These are phyloP conservation scores for Miscanthus lutarioriparius DNA, from an alignment of 176 grass and related monocot species.

Conservation along the genomic window DNA sequence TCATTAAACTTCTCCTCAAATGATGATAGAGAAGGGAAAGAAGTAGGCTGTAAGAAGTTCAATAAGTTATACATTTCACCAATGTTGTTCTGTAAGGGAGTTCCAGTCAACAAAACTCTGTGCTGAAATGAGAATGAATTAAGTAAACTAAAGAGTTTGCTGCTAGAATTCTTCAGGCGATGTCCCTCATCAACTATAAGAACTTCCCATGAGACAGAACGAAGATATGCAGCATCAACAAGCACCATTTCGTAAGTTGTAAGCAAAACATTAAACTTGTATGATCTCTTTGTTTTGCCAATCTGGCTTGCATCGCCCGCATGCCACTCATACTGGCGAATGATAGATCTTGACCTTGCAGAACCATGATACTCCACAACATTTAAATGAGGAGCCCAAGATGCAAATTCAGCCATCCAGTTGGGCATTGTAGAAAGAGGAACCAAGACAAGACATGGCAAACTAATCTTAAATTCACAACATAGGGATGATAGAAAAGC, in stretches of 20 bases:
- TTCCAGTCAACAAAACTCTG: conserved; percentile 95
- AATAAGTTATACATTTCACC: conserved; percentile 98
- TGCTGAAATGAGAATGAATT: conserved; percentile 93
- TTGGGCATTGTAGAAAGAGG: conserved; percentile 99
- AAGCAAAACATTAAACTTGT: conserved; percentile 91
- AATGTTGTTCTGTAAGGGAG: conserved; percentile 96
- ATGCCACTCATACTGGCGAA: conserved; percentile 98
- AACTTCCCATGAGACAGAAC: conserved; percentile 93
- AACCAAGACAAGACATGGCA: conserved; percentile 88
- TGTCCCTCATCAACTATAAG: conserved; percentile 98
- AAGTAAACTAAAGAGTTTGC: conserved; percentile 92
- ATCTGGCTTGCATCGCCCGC: conserved; percentile 54
- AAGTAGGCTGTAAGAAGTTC: conserved; percentile 93
- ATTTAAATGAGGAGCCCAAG: conserved; percentile 96
- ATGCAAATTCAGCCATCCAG: conserved; percentile 94
- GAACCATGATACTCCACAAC: conserved; percentile 98
- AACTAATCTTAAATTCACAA: conserved; percentile 81
- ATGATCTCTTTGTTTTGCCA: conserved; percentile 61
- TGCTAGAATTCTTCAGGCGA: conserved; percentile 95
- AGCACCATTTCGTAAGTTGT: conserved; percentile 99
- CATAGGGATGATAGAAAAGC: conserved; percentile 90
- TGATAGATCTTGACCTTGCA: conserved; percentile 81
- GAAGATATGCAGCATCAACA: conserved; percentile 84
- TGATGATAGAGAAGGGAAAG: conserved; percentile 85
- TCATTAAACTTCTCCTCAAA: conserved; percentile 99